These are phyloP conservation scores for Catenaria anguillulae DNA, from an alignment of 371 early-diverging fungal species.

Conservation along the genomic window DNA sequence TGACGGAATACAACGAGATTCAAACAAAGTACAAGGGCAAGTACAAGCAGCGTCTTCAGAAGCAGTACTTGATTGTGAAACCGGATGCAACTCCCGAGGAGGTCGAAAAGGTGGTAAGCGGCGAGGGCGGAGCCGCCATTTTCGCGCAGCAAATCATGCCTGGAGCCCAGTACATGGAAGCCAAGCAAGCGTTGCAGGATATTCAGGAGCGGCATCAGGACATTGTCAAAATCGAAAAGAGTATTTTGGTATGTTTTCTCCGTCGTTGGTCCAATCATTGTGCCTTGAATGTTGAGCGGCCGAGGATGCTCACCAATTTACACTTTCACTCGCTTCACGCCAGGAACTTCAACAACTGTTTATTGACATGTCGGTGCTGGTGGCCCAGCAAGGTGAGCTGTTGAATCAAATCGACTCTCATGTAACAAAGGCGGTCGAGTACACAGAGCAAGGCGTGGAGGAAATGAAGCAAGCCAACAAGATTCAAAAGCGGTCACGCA, in stretches of 20 bases:
- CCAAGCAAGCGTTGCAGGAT: constrained; percentile 59
- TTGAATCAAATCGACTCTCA: constrained; percentile 54
- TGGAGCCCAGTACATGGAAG: constrained; percentile 59
- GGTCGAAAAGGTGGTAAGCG: constrained; percentile 54
- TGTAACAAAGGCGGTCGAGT: constrained; percentile 40
- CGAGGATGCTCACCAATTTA: constrained; percentile 1
- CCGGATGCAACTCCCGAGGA: constrained; percentile 73
- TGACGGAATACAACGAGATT: constrained; percentile 62
- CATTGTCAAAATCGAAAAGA: constrained; percentile 70
- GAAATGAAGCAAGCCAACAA: constrained; percentile 52
- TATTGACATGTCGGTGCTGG: constrained; percentile 75
- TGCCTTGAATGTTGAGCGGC: neutral
- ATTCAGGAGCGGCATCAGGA: constrained; percentile 78
- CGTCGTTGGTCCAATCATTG: neutral
- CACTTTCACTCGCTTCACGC: neutral
- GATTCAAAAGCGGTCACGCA: constrained; percentile 54
- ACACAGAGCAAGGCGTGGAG: constrained; percentile 54
- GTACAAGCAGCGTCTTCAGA: constrained; percentile 65
- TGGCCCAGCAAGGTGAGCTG: constrained; percentile 59
- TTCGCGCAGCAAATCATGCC: constrained; percentile 70
- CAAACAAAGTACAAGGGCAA: constrained; percentile 67
- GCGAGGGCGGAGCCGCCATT: constrained; percentile 52
- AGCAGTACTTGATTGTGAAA: constrained; percentile 71
- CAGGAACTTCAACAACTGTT: constrained; percentile 80
- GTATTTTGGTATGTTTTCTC: constrained; percentile 40